Evolutionary conservation across 2,329 filamentous ascomycete species (phyloP), one percentile per base, ranked within the genome.

Genomic region (Cryphonectria carpinicola): DNA sequence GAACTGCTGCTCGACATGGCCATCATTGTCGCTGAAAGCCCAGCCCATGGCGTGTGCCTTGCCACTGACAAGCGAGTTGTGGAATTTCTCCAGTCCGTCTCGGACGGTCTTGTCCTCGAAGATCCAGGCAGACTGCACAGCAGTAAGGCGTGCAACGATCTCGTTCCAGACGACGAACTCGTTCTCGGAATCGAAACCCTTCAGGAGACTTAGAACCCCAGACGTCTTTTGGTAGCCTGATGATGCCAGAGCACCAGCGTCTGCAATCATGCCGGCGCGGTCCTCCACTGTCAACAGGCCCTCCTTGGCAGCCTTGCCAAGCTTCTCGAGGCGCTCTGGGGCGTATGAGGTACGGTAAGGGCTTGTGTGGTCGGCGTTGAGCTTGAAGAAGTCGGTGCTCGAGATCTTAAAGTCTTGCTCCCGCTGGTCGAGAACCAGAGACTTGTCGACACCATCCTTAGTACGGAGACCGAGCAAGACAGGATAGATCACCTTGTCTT

Each of bases 131-230:
- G 88, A 88, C 75, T 95, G 92, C 49, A 98, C 87, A n/a, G 90
- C 87, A 35, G 88, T 89, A 71, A 98, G 87, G 63, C 94, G 91
- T 62, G 92, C 88, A 65, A 94, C 88, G 71, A 98, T 93, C 81
- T 98, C 95, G 75, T 93, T 94, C 95, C 95, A 98, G 3, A 98
- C 95, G 54, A 98, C 93, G 75, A 94, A 98, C 77, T 97, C 93
- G 0, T 90, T 85, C 83, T 98, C 95, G 1, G 90, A 86, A 80
- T 93, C 92, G 73, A 98, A 96, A 65, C 92, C 91, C 80, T 97
- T 93, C 68, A 98, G 86, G 19, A 98, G 86, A 68, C 92, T 94
- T 60, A 98, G 83, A 67, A 97, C 87, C 17, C 94, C 94, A 22
- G 95, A 97, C 0, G 95, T 97, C 85, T 93, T 97, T 80, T 97